phyloP scores from a whole-genome alignment of 2,329 filamentous ascomycete species.

The Diplocarpon rosae region DNA sequence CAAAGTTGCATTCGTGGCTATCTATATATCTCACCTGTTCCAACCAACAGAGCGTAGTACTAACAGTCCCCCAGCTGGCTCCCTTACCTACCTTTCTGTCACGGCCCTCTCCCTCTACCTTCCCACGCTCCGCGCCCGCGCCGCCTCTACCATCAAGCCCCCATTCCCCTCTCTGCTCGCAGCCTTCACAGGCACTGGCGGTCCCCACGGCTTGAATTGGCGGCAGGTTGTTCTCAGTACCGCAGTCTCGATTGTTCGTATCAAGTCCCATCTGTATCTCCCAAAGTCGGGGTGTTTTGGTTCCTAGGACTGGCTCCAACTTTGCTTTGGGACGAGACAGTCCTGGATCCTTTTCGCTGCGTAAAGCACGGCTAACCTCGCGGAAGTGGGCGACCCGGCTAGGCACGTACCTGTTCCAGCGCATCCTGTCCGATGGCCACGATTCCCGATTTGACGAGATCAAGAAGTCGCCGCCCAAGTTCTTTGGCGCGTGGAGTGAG shows the following conservation, averaged over 20 bases:
- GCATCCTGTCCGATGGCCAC: conserved; percentile 46
- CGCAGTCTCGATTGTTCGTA: conserved; percentile 35
- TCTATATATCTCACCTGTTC: not conserved
- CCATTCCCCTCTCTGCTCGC: conserved; percentile 36
- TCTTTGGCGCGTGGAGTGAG: conserved; percentile 42
- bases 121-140: conserved; percentile 44
- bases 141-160: conserved; percentile 34
- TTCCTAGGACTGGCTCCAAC: no score
- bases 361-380: no score
- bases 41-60: no score
- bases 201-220: conserved; percentile 44
- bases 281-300: no score
- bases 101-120: conserved; percentile 51
- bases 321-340: no score
- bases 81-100: conserved; percentile 54
- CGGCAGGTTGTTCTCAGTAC: conserved; percentile 43
- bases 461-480: conserved; percentile 39
- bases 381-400: conserved; percentile 46
- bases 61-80: conserved; percentile 36
- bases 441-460: conserved; percentile 49
- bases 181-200: conserved; percentile 33
- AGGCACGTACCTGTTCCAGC: conserved; percentile 51
- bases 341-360: no score
- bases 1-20: not conserved
- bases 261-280: no score